Evolutionary conservation across 805 yeast genomes (phyloP).

Genomic region (Pichia insulana): DNA sequence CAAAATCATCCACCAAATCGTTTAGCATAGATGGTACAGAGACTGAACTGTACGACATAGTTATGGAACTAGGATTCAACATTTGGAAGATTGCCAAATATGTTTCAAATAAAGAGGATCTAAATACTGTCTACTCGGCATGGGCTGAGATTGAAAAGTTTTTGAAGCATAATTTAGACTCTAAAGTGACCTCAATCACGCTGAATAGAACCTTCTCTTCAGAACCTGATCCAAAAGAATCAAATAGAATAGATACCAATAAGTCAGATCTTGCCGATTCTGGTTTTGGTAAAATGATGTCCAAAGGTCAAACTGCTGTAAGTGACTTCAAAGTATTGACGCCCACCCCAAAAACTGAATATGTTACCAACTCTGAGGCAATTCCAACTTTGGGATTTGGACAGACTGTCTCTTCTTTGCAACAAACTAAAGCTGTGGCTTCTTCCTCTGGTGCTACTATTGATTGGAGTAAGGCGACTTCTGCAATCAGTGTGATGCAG

Average conservation of each 20-base stretch:
- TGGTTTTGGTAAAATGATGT: neutral
- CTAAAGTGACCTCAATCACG: neutral
- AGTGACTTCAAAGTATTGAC: too few species aligned
- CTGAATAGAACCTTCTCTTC: neutral
- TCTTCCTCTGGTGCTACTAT: neutral
- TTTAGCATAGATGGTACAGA: slow-evolving; percentile 21
- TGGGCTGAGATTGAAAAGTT: slow-evolving; percentile 11
- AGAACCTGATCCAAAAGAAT: too few species aligned
- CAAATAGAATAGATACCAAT: neutral
- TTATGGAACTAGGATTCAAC: slow-evolving; percentile 26
- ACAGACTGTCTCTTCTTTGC: neutral
- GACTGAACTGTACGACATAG: slow-evolving; percentile 22
- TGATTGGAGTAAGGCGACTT: slow-evolving; percentile 8
- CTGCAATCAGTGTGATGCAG: slow-evolving; percentile 6
- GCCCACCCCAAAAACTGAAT: too few species aligned
- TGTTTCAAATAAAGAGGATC: slow-evolving; percentile 17
- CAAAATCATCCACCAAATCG: slow-evolving; percentile 14
- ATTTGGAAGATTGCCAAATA: slow-evolving; percentile 27
- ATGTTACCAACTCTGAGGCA: neutral
- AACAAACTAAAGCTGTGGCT: neutral
- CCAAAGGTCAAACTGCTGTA: too few species aligned
- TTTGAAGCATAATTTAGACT: slow-evolving; percentile 8
- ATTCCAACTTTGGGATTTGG: slow-evolving; percentile 2
- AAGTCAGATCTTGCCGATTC: neutral
- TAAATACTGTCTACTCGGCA: slow-evolving; percentile 14